phyloP scores from a whole-genome alignment of 1,284 basidiomycete genomes.

The Leccinum angustisporum region DNA sequence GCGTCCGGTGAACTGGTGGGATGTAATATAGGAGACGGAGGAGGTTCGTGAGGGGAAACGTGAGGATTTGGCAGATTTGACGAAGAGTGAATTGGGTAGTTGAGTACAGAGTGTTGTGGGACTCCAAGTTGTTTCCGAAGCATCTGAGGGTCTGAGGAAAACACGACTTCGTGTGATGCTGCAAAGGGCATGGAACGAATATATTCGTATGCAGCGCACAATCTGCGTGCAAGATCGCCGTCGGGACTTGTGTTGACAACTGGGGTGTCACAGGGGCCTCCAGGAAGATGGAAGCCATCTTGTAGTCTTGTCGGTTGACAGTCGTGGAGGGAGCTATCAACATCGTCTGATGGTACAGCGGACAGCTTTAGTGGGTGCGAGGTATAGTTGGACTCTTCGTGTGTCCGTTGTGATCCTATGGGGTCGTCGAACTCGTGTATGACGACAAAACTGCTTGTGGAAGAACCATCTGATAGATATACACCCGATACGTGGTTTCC shows the following conservation, averaged over 20 bases:
- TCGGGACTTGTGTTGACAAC: constrained; percentile 1
- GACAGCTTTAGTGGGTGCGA: neutral
- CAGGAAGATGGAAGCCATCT: neutral
- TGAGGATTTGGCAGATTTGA: constrained; percentile 31
- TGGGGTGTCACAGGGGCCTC: neutral
- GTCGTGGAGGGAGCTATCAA: constrained; percentile 1
- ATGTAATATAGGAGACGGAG: neutral
- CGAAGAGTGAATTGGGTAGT: constrained; percentile 18
- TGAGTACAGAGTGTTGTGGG: constrained; percentile 33
- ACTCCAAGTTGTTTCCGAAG: constrained; percentile 32
- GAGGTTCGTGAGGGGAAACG: neutral
- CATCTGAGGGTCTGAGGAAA: constrained; percentile 29
- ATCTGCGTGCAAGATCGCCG: constrained; percentile 24
- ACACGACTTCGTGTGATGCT: constrained; percentile 6
- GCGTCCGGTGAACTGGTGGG: neutral
- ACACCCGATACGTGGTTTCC: constrained; percentile 21
- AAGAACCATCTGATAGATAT: constrained; percentile 20
- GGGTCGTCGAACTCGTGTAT: constrained; percentile 29
- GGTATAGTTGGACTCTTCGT: neutral
- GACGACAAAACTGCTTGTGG: constrained; percentile 20
- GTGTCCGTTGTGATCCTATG: neutral
- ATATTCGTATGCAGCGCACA: constrained; percentile 24
- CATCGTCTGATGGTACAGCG: neutral
- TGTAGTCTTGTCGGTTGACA: constrained; percentile 1
- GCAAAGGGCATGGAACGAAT: constrained; percentile 26